Evolutionary conservation across 495 filamentous ascomycete genomes (phyloP).

Genomic region (Penicillium cosmopolitanum): DNA sequence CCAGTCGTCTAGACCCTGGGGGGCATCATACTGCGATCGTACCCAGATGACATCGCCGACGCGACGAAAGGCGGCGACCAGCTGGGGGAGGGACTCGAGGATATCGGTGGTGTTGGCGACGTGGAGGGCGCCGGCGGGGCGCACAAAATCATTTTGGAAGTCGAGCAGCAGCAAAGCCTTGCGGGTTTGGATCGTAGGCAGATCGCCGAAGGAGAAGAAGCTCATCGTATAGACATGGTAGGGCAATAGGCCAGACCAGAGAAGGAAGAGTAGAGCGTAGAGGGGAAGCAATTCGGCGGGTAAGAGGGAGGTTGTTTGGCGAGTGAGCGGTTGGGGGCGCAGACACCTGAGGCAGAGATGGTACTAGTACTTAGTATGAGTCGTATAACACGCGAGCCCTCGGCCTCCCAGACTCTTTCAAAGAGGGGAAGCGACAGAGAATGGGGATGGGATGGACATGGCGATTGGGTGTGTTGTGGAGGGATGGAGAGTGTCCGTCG

Average conservation of each 20-base stretch:
- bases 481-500: constrained; percentile 2
- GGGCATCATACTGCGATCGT: constrained; percentile 70
- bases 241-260: constrained; percentile 2
- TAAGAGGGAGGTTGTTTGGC: constrained; percentile 4
- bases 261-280: not conserved
- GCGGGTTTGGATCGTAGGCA: constrained; percentile 66
- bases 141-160: constrained; percentile 90
- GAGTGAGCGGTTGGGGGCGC: not conserved
- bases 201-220: constrained; percentile 40
- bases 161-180: constrained; percentile 86
- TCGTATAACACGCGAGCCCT: too few relatives aligned
- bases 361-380: too few relatives aligned
- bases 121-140: constrained; percentile 67
- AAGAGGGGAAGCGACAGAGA: too few relatives aligned
- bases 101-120: constrained; percentile 67
- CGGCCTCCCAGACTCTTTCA: not conserved
- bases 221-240: constrained; percentile 41
- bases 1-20: constrained; percentile 55
- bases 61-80: constrained; percentile 76
- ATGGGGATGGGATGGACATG: too few relatives aligned
- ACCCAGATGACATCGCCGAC: constrained; percentile 88
- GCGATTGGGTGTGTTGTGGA: too few relatives aligned
- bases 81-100: constrained; percentile 63
- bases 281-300: constrained; percentile 5
- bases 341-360: constrained; percentile 1